Evolutionary conservation across 495 filamentous ascomycete species (phyloP), one percentile per base, ranked within the genome.

Genomic region (Jackrogersella minutella): DNA sequence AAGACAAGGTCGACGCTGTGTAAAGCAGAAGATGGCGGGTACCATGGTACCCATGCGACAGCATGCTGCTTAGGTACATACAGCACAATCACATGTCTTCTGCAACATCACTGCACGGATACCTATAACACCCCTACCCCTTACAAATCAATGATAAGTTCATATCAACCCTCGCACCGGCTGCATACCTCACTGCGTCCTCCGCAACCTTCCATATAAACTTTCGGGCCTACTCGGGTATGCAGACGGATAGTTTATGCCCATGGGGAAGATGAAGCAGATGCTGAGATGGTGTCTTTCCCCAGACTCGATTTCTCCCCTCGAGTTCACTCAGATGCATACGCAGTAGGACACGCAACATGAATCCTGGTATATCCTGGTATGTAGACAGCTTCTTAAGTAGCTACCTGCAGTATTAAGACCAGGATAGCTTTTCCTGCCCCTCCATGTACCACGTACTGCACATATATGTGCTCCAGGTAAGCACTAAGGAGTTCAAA

Each of bases 401-500:
- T n/a, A n/a, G n/a, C n/a, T n/a, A n/a, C n/a, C n/a, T n/a, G n/a
- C n/a, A n/a, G n/a, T n/a, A n/a, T n/a, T n/a, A n/a, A n/a, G n/a
- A n/a, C n/a, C n/a, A n/a, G n/a, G n/a, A n/a, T n/a, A n/a, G n/a
- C n/a, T n/a, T n/a, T n/a, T n/a, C n/a, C n/a, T n/a, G n/a, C n/a
- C n/a, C n/a, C n/a, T n/a, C 4, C 30, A 30, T 30, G 28, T 30
- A 30, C 33, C n/a, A 14, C 39, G 30, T 36, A 33, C 24, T 46
- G 14, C 28, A 40, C 33, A 61, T 6, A 41, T n/a, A n/a, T n/a
- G n/a, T n/a, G n/a, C 16, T 26, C 51, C 24, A 52, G 14, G 19
- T 64, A 64, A 64, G 61, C 61, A 19, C 61, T 64, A 64, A 36
- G n/a, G n/a, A n/a, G n/a, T n/a, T n/a, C n/a, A n/a, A n/a, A n/a